A percentile compares a stretch with the other conserved stretches of the same genome.
These are phyloP conservation scores for Pseudogymnoascus sp. DNA, from an alignment of 2,329 filamentous ascomycete species.

Conservation along the genomic window DNA sequence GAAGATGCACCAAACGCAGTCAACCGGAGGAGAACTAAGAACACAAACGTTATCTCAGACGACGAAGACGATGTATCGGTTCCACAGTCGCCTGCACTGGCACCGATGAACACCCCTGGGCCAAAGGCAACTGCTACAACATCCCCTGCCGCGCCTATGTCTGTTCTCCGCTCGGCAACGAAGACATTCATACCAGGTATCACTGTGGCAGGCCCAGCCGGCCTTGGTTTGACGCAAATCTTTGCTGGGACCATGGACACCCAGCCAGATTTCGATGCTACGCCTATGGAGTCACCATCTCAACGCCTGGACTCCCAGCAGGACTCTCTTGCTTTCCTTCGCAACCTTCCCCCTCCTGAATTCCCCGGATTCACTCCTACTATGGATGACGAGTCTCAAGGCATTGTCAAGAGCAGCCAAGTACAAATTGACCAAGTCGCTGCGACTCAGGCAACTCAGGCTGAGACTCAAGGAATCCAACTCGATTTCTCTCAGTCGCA, in stretches of 20 bases:
- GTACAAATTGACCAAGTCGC: conserved; percentile 29
- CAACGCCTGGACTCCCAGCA: conserved; percentile 21
- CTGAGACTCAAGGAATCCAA: conserved; percentile 36
- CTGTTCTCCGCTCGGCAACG: conserved; percentile 61
- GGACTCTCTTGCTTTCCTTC: conserved; percentile 46
- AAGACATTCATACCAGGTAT: conserved; percentile 66
- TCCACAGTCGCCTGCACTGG: conserved; percentile 18
- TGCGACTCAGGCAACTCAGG: conserved; percentile 38
- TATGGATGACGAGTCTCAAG: conserved; percentile 36
- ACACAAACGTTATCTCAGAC: conserved; percentile 22
- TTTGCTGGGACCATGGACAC: conserved; percentile 83
- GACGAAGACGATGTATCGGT: conserved; percentile 27
- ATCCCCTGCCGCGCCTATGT: conserved; percentile 50
- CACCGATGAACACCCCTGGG: conserved; percentile 20
- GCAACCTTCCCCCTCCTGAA: conserved; percentile 45
- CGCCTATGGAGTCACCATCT: conserved; percentile 13
- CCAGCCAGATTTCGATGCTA: conserved; percentile 36
- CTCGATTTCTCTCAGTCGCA: conserved; percentile 58
- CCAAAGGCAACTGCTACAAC: conserved; percentile 20
- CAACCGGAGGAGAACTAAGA: not conserved
- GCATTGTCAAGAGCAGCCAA: conserved; percentile 45
- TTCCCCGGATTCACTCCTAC: conserved; percentile 41
- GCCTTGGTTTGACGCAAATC: conserved; percentile 77
- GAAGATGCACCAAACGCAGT: conserved; percentile 22
- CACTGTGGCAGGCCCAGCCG: conserved; percentile 53